Evolutionary conservation across 2,329 filamentous ascomycete genomes (phyloP).

Genomic region (Grosmannia huntii): DNA sequence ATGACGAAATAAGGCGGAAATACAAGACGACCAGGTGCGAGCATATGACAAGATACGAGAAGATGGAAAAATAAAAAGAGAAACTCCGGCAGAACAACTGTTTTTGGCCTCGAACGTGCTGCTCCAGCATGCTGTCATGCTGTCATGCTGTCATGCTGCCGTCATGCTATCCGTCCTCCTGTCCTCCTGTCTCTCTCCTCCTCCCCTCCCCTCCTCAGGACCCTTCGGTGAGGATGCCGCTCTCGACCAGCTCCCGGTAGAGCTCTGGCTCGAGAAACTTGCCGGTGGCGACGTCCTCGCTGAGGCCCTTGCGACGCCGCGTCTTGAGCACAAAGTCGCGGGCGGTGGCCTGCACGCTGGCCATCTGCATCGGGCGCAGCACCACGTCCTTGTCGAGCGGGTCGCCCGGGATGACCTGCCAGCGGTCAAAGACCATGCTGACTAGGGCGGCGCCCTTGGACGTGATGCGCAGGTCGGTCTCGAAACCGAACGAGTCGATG

Average conservation of each 20-base stretch:
- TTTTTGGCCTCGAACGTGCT: background rate
- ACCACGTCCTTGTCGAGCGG: conserved; percentile 81
- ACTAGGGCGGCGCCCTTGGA: conserved; percentile 88
- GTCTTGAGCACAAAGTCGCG: conserved; percentile 97
- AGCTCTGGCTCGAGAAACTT: conserved; percentile 95
- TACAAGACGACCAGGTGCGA: no score
- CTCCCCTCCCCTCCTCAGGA: background rate
- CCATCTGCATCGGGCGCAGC: conserved; percentile 74
- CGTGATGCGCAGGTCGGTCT: conserved; percentile 92
- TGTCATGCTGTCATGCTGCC: no score
- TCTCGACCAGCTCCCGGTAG: conserved; percentile 68
- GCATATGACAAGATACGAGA: background rate
- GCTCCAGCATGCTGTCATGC: no score
- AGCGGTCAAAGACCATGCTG: conserved; percentile 86
- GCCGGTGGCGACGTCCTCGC: conserved; percentile 88
- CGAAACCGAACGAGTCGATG: conserved; percentile 95
- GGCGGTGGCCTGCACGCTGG: conserved; percentile 75
- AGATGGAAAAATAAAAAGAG: background rate
- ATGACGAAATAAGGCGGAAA: no score
- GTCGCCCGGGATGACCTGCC: conserved; percentile 92
- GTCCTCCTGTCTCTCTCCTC: no score
- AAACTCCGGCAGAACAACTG: no score
- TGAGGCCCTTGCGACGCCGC: conserved; percentile 78
- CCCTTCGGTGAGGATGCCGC: conserved; percentile 2
- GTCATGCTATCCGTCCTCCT: no score